phyloP scores from a whole-genome alignment of 2,329 filamentous ascomycete species.

The Daldinia sp. region DNA sequence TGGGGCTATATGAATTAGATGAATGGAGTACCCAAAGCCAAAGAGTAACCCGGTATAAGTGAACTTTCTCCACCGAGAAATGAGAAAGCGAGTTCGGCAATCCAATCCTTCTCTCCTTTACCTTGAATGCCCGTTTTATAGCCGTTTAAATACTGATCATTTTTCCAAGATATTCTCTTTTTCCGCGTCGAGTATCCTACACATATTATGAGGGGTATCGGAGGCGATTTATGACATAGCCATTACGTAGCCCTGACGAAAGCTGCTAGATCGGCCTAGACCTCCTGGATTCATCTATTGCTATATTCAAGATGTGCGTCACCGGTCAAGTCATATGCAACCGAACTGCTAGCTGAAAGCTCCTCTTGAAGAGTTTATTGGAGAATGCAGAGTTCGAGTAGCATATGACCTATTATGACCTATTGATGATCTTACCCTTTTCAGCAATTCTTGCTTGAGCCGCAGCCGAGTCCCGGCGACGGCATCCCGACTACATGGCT shows the following conservation, averaged over 20 bases:
- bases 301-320: conserved; percentile 28
- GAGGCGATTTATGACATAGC: conserved; percentile 20
- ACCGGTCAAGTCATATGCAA: conserved; percentile 33
- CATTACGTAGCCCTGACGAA: conserved; percentile 34
- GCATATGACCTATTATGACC: conserved; percentile 31
- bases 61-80: conserved; percentile 21
- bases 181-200: not conserved
- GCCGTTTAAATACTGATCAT: conserved; percentile 4
- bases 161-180: conserved; percentile 2
- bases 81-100: conserved; percentile 14
- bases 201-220: not conserved
- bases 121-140: conserved; percentile 11
- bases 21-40: conserved; percentile 5
- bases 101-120: conserved; percentile 5
- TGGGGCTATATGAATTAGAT: conserved; percentile 16
- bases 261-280: conserved; percentile 35
- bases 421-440: conserved; percentile 41
- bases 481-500: conserved; percentile 38
- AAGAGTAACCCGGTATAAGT: conserved; percentile 13
- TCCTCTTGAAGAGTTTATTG: conserved; percentile 33
- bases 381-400: conserved; percentile 36
- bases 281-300: conserved; percentile 25
- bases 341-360: conserved; percentile 35
- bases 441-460: conserved; percentile 40
- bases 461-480: conserved; percentile 43